Evolutionary conservation across 2,329 filamentous ascomycete genomes (phyloP), one percentile per base, ranked within the genome.

Genomic region (Stenocarpella maydis): DNA sequence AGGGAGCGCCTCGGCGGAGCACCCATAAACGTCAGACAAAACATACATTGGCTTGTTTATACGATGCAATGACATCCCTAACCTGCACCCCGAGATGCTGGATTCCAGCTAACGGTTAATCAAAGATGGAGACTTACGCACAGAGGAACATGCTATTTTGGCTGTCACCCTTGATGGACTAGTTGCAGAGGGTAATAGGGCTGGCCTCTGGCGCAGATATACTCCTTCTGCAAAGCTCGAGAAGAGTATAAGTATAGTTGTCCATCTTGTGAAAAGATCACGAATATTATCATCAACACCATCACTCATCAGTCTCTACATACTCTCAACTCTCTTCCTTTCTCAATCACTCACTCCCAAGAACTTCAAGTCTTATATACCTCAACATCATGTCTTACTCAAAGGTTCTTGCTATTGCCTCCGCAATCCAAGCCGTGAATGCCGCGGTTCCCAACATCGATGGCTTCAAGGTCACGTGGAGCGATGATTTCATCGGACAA

Each of bases 21-120:
- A 37, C 58, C 43, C 28, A 24, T 63, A 63, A 63, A 63, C 58
- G 24, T 63, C 58, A 63, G 49, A 63, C 58, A 63, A 63, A 49
- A 49, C 43, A 37, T 19, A 49, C 58, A n/a, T 49, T 49, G 58
- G 58, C 58, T 63, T 21, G 58, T 63, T 63, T 63, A 63, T 63
- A 63, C 58, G 58, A 34, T 63, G 58, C 58, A 63, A 5, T 63
- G 28, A 47, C 28, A 49, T 49, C 12, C 58, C 58, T 49, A 24
- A 19, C 24, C 28, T 28, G n/a, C 14, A 31, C 28, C 28, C 21
- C 8, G 28, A 45, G 8, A 49, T 47, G 28, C n/a, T 37, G 21
- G n/a, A 49, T 24, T 49, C 43, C 28, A 63, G 49, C n/a, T 28
- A 63, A 49, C 49, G 26, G 28, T 14, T 47, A 49, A 63, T 63